phyloP scores from a whole-genome alignment of 441 rosid species.

The Aquilaria agallochum region DNA sequence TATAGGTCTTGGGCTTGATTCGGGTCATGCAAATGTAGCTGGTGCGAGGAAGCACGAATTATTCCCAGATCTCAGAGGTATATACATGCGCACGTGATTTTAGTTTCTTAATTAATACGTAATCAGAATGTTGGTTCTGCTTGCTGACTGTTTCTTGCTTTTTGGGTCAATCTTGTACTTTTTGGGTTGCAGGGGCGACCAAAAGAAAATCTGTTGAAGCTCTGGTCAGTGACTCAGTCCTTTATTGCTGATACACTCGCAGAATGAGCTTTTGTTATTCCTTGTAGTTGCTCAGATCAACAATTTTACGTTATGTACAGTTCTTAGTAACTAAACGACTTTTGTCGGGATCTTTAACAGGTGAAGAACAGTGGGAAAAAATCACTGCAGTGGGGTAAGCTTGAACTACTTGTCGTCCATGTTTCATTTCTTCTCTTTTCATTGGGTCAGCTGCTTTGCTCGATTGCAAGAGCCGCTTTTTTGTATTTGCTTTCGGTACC shows the following conservation, averaged over 20 bases:
- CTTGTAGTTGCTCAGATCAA: no score
- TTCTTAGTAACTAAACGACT: no score
- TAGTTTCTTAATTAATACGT: not conserved
- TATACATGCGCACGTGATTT: not conserved
- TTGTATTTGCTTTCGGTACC: no score
- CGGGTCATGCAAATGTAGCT: slow-evolving; percentile 29
- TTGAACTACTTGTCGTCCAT: not conserved
- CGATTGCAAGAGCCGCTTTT: no score
- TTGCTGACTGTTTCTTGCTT: not conserved
- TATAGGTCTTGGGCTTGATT: slow-evolving; percentile 48
- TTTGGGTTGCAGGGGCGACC: slow-evolving; percentile 52
- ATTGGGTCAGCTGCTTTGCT: no score
- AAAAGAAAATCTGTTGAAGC: slow-evolving; percentile 77
- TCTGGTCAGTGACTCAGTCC: slow-evolving; percentile 45
- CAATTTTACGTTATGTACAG: no score
- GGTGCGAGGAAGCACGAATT: slow-evolving; percentile 44
- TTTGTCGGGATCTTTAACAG: slow-evolving; percentile 25
- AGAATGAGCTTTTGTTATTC: no score
- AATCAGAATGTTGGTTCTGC: not conserved
- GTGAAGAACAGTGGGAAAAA: slow-evolving; percentile 91
- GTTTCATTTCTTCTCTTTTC: no score
- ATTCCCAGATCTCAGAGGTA: slow-evolving; percentile 68
- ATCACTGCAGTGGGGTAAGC: slow-evolving; percentile 93
- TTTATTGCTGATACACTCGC: not conserved
- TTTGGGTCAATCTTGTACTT: not conserved